Conservation (phyloP, 75 land plant species). For the Azolla pinnata region DNA sequence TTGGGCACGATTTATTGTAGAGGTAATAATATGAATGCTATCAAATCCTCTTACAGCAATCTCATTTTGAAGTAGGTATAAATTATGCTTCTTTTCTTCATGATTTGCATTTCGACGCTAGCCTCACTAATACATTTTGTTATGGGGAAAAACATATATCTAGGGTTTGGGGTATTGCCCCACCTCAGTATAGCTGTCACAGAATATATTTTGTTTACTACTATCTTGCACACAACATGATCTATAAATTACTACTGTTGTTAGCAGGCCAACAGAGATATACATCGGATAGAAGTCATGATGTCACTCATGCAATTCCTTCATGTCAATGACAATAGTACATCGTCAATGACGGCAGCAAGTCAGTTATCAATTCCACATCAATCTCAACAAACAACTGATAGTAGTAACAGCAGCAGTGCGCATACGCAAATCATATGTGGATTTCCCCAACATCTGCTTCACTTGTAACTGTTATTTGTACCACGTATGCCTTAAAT, state of each 20-base stretch:
- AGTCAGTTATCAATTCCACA: constrained; percentile 1
- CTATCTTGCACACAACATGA: neutral
- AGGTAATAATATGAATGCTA: too few relatives aligned
- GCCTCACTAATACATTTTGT: too few relatives aligned
- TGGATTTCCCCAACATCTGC: neutral
- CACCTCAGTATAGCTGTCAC: too few relatives aligned
- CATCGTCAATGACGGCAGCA: neutral
- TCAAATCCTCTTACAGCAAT: too few relatives aligned
- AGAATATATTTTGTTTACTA: neutral
- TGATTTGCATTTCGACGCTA: constrained; percentile 3
- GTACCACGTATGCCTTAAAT: too few relatives aligned
- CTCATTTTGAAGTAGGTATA: neutral
- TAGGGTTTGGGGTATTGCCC: too few relatives aligned
- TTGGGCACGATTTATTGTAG: constrained; percentile 75
- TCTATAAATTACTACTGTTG: neutral
- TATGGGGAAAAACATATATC: too few relatives aligned
- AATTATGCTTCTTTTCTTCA: neutral
- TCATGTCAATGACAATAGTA: constrained; percentile 17
- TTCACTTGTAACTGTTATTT: too few relatives aligned
- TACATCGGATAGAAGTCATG: constrained; percentile 52
- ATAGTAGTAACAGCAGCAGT: constrained; percentile 2
- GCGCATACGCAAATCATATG: neutral
- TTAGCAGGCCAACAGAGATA: constrained; percentile 51
- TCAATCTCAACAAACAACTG: neutral
- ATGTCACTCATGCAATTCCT: constrained; percentile 45